phyloP scores from a whole-genome alignment of 768 basidiomycete genomes.

The Daedaleopsis nitida region DNA sequence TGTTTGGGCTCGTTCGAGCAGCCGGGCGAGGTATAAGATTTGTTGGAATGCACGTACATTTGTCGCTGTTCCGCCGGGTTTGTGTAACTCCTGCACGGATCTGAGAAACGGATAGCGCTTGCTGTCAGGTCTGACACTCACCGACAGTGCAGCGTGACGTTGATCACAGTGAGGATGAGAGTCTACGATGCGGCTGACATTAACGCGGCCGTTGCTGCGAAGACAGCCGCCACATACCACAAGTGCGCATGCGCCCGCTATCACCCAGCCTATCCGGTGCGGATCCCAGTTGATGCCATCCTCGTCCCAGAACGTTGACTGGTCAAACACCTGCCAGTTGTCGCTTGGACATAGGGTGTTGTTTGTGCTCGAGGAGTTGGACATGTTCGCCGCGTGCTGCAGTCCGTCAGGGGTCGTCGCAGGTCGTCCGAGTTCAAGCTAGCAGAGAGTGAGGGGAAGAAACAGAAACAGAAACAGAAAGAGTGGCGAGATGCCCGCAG shows the following conservation, averaged over 20 bases:
- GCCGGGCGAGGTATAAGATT: not conserved
- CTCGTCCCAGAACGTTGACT: constrained; percentile 62
- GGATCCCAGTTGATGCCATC: constrained; percentile 57
- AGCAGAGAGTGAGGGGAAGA: not conserved
- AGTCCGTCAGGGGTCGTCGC: constrained; percentile 2
- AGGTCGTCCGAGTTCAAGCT: not conserved
- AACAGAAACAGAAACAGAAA: constrained; percentile 2
- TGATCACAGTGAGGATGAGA: constrained; percentile 55
- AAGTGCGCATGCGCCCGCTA: constrained; percentile 62
- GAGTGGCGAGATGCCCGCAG: constrained; percentile 14
- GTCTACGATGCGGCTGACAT: constrained; percentile 43
- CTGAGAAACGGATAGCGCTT: no score
- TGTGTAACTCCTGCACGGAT: constrained; percentile 61
- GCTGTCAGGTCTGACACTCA: constrained; percentile 32
- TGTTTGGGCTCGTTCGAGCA: not conserved
- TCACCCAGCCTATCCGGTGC: constrained; percentile 73
- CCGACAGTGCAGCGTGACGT: constrained; percentile 67
- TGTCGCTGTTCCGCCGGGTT: constrained; percentile 77
- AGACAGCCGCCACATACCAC: constrained; percentile 42
- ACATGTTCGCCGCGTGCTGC: not conserved
- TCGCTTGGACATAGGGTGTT: constrained; percentile 48
- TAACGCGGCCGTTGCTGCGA: not conserved
- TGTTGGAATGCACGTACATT: constrained; percentile 47
- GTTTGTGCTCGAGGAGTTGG: constrained; percentile 10
- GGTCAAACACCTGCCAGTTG: constrained; percentile 54